phyloP scores from a whole-genome alignment of 1,139 yeast genomes.

The Blastobotrys niveus region DNA sequence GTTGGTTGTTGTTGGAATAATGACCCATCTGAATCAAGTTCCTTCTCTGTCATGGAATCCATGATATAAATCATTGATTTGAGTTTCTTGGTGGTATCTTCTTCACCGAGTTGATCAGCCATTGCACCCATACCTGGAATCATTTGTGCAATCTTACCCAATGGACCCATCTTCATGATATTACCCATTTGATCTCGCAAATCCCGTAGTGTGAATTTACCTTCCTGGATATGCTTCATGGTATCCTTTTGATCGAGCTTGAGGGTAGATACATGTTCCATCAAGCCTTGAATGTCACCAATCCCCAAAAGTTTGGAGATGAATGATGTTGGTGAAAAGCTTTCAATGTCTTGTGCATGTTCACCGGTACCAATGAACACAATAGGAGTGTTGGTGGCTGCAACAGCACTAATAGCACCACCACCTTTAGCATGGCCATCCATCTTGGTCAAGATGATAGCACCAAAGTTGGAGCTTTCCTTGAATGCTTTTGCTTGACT shows the following conservation, averaged over 20 bases:
- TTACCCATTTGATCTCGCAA: conserved; percentile 94
- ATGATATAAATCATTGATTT: conserved; percentile 86
- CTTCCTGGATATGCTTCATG: conserved; percentile 89
- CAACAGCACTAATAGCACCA: conserved; percentile 98
- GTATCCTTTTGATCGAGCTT: conserved; percentile 90
- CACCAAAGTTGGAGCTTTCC: conserved; percentile 88
- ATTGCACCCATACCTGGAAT: conserved; percentile 82
- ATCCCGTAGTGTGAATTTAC: conserved; percentile 87
- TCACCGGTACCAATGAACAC: conserved; percentile 98
- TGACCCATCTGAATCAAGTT: conserved; percentile 85
- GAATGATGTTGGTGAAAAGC: conserved; percentile 84
- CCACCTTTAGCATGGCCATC: conserved; percentile 99
- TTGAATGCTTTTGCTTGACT: conserved; percentile 91
- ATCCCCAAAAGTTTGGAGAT: conserved; percentile 87
- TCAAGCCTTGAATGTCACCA: conserved; percentile 89
- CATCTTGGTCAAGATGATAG: conserved; percentile 91
- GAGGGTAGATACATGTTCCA: conserved; percentile 88
- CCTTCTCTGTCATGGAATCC: conserved; percentile 95
- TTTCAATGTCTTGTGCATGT: conserved; percentile 88
- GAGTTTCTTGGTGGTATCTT: conserved; percentile 74
- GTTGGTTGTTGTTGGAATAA: conserved; percentile 76
- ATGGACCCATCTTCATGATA: conserved; percentile 93
- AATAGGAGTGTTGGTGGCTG: conserved; percentile 95
- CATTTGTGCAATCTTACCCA: conserved; percentile 90
- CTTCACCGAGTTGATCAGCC: conserved; percentile 78